These are phyloP conservation scores for Lasiodiplodia gonubiensis DNA, from an alignment of 2,329 filamentous ascomycete species.

Conservation along the genomic window DNA sequence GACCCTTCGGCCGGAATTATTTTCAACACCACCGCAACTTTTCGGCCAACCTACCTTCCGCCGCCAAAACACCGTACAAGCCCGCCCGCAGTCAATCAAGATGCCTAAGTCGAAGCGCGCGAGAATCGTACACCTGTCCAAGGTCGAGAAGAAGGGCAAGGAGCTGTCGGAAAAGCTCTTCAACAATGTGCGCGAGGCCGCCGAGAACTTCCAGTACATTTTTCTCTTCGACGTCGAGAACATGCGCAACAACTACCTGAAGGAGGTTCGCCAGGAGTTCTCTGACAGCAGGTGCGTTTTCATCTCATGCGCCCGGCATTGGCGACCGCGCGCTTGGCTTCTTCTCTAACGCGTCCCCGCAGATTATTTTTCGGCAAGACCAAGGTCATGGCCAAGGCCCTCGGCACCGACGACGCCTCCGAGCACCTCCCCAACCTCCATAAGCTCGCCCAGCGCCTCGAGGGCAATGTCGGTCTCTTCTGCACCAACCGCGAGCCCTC, in stretches of 20 bases:
- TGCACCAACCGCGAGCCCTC: slow-evolving; percentile 79
- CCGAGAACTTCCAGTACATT: slow-evolving; percentile 86
- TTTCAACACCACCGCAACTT: slow-evolving; percentile 27
- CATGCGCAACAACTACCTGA: slow-evolving; percentile 97
- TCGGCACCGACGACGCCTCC: slow-evolving; percentile 77
- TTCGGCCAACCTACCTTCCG: background rate
- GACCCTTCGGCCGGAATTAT: slow-evolving; percentile 26
- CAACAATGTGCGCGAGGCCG: slow-evolving; percentile 81
- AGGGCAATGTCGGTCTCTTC: slow-evolving; percentile 85
- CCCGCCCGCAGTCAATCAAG: slow-evolving; percentile 38
- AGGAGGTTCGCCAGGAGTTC: slow-evolving; percentile 85
- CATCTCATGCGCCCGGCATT: slow-evolving; percentile 36
- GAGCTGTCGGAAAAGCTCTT: slow-evolving; percentile 86
- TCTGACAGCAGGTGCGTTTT: slow-evolving; percentile 75
- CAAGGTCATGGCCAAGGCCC: slow-evolving; percentile 96
- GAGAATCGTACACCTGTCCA: slow-evolving; percentile 86
- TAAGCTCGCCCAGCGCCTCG: slow-evolving; percentile 70
- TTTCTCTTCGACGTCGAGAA: slow-evolving; percentile 95
- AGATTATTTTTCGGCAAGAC: slow-evolving; percentile 95
- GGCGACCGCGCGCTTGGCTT: background rate
- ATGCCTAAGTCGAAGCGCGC: slow-evolving; percentile 98
- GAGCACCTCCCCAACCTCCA: slow-evolving; percentile 81
- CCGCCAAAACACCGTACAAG: slow-evolving; percentile 25
- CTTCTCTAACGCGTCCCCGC: slow-evolving; percentile 17
- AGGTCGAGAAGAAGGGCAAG: slow-evolving; percentile 93